These are phyloP conservation scores for Saksenaea oblongispora DNA, from an alignment of 371 early-diverging fungal species.

Conservation along the genomic window DNA sequence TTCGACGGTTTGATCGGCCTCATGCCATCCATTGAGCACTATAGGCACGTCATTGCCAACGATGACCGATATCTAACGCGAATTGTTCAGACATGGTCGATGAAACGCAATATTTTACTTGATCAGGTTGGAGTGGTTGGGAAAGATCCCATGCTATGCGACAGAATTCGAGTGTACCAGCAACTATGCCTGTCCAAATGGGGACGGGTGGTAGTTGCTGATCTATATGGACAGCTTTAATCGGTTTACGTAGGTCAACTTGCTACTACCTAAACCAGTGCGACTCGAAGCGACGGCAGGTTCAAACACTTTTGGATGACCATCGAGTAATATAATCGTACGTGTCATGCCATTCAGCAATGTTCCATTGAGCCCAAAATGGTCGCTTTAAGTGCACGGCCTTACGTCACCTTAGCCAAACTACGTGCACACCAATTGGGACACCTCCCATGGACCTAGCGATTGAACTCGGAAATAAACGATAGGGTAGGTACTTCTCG, in stretches of 20 bases:
- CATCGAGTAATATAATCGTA: not conserved
- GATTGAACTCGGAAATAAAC: no score
- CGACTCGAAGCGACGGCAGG: not conserved
- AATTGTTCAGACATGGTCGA: not conserved
- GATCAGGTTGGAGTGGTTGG: not conserved
- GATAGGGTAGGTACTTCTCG: no score
- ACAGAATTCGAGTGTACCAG: slow-evolving; percentile 33
- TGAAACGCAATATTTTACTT: not conserved
- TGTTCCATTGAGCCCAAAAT: no score
- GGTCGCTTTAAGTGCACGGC: no score
- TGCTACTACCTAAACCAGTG: not conserved
- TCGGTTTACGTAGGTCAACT: not conserved
- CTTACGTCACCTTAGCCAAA: no score
- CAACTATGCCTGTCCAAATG: slow-evolving; percentile 40
- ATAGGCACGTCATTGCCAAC: not conserved
- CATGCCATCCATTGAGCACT: not conserved
- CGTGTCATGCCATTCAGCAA: not conserved
- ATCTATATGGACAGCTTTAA: slow-evolving; percentile 13
- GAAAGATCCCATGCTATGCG: slow-evolving; percentile 32
- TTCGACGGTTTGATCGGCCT: not conserved
- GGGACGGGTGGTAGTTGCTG: slow-evolving; percentile 33
- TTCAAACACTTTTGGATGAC: not conserved
- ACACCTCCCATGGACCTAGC: no score
- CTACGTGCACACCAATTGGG: no score
- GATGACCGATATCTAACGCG: not conserved